Conservation (phyloP, 2,329 filamentous ascomycete genomes). For the Stachybotrys elegans region DNA sequence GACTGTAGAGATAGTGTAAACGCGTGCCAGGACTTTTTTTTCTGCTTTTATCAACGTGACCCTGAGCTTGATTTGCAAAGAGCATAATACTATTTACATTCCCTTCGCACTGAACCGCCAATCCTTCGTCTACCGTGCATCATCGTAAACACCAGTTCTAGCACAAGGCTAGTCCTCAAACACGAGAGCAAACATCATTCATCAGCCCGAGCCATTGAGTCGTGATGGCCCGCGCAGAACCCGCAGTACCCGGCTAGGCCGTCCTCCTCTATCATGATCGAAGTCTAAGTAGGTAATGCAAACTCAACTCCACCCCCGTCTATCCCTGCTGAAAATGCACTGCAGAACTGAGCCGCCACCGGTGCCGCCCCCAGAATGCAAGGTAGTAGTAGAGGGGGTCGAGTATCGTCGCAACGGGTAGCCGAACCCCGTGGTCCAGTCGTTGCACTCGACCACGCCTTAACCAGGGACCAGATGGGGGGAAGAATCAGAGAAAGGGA, state of each 20-base stretch:
- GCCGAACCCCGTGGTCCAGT: conserved; percentile 6
- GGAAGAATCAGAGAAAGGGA: background rate
- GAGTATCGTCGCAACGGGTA: too few species aligned
- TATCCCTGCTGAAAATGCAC: conserved; percentile 31
- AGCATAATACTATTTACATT: too few species aligned
- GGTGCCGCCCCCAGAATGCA: conserved; percentile 24
- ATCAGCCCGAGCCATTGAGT: conserved; percentile 29
- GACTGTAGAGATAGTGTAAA: too few species aligned
- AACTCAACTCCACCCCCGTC: conserved; percentile 30
- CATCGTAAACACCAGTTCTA: background rate
- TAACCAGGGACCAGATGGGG: conserved; percentile 9
- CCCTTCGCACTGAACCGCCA: too few species aligned
- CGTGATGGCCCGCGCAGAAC: conserved; percentile 23
- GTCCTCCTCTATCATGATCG: conserved; percentile 32
- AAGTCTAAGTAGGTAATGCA: conserved; percentile 34
- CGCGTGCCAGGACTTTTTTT: too few species aligned
- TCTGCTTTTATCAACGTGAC: too few species aligned
- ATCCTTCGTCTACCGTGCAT: background rate
- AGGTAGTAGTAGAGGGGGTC: too few species aligned
- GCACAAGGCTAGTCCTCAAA: conserved; percentile 13
- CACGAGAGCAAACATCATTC: conserved; percentile 27
- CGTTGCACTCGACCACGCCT: conserved; percentile 4
- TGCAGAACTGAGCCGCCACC: conserved; percentile 22
- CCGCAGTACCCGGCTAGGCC: conserved; percentile 20
- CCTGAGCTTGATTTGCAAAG: too few species aligned